A percentile compares a stretch with the other conserved stretches of the same genome.
Evolutionary conservation across 164 flowering plant species (phyloP).

Genomic region (Vitis riparia): DNA sequence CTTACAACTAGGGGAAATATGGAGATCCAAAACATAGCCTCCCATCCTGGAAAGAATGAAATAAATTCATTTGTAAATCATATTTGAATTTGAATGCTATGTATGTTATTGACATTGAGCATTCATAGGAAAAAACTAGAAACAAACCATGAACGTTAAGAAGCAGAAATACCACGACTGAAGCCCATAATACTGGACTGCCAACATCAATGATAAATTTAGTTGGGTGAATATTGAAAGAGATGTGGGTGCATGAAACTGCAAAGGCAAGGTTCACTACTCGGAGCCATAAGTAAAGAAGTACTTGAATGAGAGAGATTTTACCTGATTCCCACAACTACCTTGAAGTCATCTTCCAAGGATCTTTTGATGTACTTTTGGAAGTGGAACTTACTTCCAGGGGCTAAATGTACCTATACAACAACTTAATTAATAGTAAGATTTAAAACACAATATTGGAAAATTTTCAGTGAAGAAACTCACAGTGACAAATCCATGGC

Average conservation of each 20-base stretch:
- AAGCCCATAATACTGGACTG: conserved; percentile 83
- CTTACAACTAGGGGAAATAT: conserved; percentile 78
- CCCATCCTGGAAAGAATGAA: conserved; percentile 63
- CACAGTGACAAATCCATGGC: conserved; percentile 53
- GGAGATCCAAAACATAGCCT: conserved; percentile 63
- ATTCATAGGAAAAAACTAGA: background rate
- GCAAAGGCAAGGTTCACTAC: too few relatives aligned
- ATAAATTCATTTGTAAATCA: background rate
- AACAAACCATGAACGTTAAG: conserved; percentile 55
- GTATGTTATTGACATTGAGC: too few relatives aligned
- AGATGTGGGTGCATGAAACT: too few relatives aligned
- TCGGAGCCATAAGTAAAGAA: too few relatives aligned
- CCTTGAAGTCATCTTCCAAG: conserved; percentile 70
- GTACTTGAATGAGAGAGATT: background rate
- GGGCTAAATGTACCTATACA: conserved; percentile 63
- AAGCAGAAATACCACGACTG: conserved; percentile 54
- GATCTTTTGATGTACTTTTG: conserved; percentile 69
- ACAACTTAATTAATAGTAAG: background rate
- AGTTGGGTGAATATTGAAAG: background rate
- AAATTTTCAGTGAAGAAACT: conserved; percentile 10
- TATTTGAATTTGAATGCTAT: background rate
- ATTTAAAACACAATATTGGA: background rate
- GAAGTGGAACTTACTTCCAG: conserved; percentile 62
- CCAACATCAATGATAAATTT: conserved; percentile 12
- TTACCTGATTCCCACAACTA: conserved; percentile 65